Evolutionary conservation across 176 grass and related monocot species (phyloP).

Genomic region (Themeda triandra): DNA sequence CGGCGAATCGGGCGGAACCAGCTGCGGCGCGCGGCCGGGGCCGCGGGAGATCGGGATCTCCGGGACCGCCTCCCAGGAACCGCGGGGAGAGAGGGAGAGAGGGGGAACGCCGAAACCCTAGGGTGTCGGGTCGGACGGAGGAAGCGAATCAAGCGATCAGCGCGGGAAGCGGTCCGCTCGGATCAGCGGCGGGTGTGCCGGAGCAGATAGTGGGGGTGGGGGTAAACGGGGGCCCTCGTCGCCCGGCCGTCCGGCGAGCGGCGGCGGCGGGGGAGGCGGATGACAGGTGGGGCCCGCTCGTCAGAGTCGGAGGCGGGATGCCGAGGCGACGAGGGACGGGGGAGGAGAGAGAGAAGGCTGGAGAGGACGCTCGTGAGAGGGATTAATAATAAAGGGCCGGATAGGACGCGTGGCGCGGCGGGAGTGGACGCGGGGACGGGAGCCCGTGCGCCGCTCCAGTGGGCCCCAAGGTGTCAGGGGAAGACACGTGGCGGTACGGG

Average conservation of each 20-base stretch:
- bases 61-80: background rate
- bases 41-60: conserved; percentile 37
- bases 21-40: background rate
- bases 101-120: conserved; percentile 34
- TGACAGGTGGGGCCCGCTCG: conserved; percentile 36
- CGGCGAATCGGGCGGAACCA: conserved; percentile 21
- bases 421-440: background rate
- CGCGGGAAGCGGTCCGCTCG: background rate
- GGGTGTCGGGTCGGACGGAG: background rate
- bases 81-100: background rate
- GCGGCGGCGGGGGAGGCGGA: background rate
- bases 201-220: too few species aligned
- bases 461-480: background rate
- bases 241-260: conserved; percentile 45
- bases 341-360: background rate
- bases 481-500: background rate
- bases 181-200: conserved; percentile 11
- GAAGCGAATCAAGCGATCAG: conserved; percentile 16
- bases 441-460: background rate
- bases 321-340: background rate
- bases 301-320: conserved; percentile 1
- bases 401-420: background rate
- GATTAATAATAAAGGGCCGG: conserved; percentile 14
- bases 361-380: conserved; percentile 1
- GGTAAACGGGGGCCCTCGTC: background rate